Conservation (phyloP, 306 rosid species). For the Rubus parviflorus region DNA sequence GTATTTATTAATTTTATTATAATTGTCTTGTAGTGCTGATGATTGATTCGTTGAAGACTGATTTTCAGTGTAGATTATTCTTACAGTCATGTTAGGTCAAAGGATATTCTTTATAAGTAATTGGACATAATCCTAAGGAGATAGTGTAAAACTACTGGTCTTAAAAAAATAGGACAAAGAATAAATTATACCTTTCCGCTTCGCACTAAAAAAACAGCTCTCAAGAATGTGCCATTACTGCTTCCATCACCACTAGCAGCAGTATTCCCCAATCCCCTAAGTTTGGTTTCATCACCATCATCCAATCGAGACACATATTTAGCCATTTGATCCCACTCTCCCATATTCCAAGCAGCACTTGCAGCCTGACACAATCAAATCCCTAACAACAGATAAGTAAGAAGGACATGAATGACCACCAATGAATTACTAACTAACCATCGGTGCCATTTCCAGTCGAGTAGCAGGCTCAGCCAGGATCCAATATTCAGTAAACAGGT, state of each 20-base stretch:
- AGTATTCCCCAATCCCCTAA: slow-evolving; percentile 76
- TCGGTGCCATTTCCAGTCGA: slow-evolving; percentile 96
- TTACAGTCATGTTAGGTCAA: background rate
- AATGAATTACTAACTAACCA: slow-evolving; percentile 54
- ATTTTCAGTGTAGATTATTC: background rate
- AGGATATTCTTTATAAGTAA: background rate
- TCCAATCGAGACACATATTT: slow-evolving; percentile 89
- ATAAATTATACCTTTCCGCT: slow-evolving; percentile 71
- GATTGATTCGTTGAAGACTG: background rate
- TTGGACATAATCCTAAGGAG: background rate
- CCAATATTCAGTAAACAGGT: slow-evolving; percentile 88
- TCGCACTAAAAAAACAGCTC: slow-evolving; percentile 88
- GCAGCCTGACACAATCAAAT: slow-evolving; percentile 71
- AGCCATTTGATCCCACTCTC: slow-evolving; percentile 99
- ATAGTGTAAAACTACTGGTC: background rate
- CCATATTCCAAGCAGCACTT: slow-evolving; percentile 97
- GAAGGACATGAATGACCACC: slow-evolving; percentile 17
- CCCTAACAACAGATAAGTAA: slow-evolving; percentile 7
- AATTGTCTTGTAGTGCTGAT: background rate
- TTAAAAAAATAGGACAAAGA: slow-evolving; percentile 10
- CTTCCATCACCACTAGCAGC: slow-evolving; percentile 87
- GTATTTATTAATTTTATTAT: background rate
- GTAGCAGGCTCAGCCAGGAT: slow-evolving; percentile 95
- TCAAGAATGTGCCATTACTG: slow-evolving; percentile 85
- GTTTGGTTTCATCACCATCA: slow-evolving; percentile 98